Base-by-base conservation (phyloP, 2,329 filamentous ascomycete genomes). In the Tolypocladium ovalisporum region DNA sequence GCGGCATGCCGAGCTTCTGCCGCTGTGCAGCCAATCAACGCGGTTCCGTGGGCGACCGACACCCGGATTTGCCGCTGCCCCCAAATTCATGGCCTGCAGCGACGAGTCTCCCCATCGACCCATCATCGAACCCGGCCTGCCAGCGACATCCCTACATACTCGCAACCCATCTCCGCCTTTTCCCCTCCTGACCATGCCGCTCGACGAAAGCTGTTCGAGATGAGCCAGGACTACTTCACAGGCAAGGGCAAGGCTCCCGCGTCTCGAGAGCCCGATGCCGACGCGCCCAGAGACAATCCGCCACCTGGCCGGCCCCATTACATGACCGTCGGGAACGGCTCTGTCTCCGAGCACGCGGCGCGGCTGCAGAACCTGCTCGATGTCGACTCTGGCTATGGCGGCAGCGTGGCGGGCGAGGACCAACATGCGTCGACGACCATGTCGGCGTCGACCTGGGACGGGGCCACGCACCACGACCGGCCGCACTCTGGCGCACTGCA, bases 311-410 rank as follows among this genome's bases (percentile, higher is more conserved):
- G 67, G 60, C 87, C 87, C 54, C 80, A 84, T 59, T 97, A 92
- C 73, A 89, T 96, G 86, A 95, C 90, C 6, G 89, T 97, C 54
- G 93, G 93, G 58, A 85, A 80, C 63, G 92, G 92, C 56, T 85
- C 86, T 56, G 85, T 88, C 27, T 92, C 92, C 24, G 85, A 90
- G 67, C 89, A 90, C 69, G 92, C 90, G 40, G 83, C 88, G 35
- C 86, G 86, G 57, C 78, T 97, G 42, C 89, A 94, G 72, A 84
- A 86, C 22, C 82, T 95, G 65, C 77, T 97, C 57, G 90, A 96
- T 60, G 78, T 84, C 58, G 94, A 99, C 70, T 97, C 93, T 22
- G 94, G 93, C 8, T 97, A 97, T 68, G 92, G 90, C 57, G 88
- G 88, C 51, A 96, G 90, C 69, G 79, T 88, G 54, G 77, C 82